phyloP scores from a whole-genome alignment of 2,329 filamentous ascomycete species.

The Erysiphe pulchra region DNA sequence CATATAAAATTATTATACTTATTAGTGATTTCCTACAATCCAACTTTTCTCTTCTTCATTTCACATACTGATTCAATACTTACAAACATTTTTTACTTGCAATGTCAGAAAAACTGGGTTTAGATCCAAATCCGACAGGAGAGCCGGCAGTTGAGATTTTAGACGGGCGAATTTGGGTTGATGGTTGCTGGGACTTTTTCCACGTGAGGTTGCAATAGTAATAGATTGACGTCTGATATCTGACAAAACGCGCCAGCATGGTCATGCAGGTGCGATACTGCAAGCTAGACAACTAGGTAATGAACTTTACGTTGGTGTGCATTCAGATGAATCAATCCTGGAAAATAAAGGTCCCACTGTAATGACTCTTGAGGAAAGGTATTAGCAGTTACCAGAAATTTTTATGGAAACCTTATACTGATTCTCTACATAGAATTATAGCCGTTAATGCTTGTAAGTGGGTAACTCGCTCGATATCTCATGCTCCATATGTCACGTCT shows the following conservation, averaged over 20 bases:
- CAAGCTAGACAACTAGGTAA: slow-evolving; percentile 79
- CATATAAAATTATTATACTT: too few species aligned
- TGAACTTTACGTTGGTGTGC: slow-evolving; percentile 75
- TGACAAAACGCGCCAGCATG: slow-evolving; percentile 18
- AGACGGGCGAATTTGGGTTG: slow-evolving; percentile 76
- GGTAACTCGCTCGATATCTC: slow-evolving; percentile 60
- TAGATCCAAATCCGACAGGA: slow-evolving; percentile 2
- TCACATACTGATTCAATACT: too few species aligned
- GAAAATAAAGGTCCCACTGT: slow-evolving; percentile 96
- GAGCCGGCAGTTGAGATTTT: slow-evolving; percentile 12
- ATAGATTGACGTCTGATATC: neutral
- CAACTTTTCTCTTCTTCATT: too few species aligned
- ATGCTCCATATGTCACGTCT: slow-evolving; percentile 84
- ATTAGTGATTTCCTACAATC: too few species aligned
- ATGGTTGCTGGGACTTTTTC: slow-evolving; percentile 98
- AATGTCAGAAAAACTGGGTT: neutral
- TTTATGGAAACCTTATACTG: slow-evolving; percentile 1
- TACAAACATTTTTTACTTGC: too few species aligned
- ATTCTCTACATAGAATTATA: slow-evolving; percentile 32
- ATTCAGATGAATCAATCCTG: slow-evolving; percentile 85
- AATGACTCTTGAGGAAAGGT: slow-evolving; percentile 80
- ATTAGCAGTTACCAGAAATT: slow-evolving; percentile 8
- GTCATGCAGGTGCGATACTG: slow-evolving; percentile 89
- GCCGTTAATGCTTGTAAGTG: slow-evolving; percentile 90
- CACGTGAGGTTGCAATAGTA: slow-evolving; percentile 45